Base-by-base conservation (phyloP, 257 asterid species). In the Voacanga thouarsii region DNA sequence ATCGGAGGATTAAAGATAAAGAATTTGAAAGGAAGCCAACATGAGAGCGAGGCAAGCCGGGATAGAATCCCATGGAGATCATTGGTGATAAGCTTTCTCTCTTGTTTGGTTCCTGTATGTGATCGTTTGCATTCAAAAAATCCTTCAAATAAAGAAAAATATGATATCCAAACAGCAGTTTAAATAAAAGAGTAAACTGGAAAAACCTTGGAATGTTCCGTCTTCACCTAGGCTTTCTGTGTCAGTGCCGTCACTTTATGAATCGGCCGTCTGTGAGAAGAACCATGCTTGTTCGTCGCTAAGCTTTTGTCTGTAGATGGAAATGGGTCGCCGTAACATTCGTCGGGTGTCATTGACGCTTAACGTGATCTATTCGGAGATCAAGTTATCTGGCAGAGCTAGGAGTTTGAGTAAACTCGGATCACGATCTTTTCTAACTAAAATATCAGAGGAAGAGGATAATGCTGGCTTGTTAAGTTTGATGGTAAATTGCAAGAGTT, bases 261-360 rank as follows among this genome's bases (percentile, higher is more conserved):
- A 77, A 56, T 77, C 79, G 5, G 45, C 47, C 23, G 39, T 49
- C 15, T 61, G 63, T 33, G 76, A 64, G 23, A 71, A 73, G 71
- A 79, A 47, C 14, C 78, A 23, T 56, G 65, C 70, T 21, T 47
- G 21, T 44, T 81, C 86, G 23, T 75, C 88, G 11, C 81, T 84
- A 23, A 70, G 73, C 66, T 47, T 84, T 33, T 79, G 83, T 43
- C 77, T 86, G 51, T 80, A 77, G 26, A 57, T 30, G 76, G 80
- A 82, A 33, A 26, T 55, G 44, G 47, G 57, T 23, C 75, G 83
- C 69, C 82, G 81, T 33, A 73, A 79, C 2, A 86, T 88, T 21
- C 85, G 86, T 57, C 82, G 96, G 10, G 77, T 75, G 51, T 74
- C 76, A 0, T 90, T 91, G n/a, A 90, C 83, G 26, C 60, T 89